phyloP scores from a whole-genome alignment of 2,329 filamentous ascomycete species.

The Ophiosphaerella korrae region DNA sequence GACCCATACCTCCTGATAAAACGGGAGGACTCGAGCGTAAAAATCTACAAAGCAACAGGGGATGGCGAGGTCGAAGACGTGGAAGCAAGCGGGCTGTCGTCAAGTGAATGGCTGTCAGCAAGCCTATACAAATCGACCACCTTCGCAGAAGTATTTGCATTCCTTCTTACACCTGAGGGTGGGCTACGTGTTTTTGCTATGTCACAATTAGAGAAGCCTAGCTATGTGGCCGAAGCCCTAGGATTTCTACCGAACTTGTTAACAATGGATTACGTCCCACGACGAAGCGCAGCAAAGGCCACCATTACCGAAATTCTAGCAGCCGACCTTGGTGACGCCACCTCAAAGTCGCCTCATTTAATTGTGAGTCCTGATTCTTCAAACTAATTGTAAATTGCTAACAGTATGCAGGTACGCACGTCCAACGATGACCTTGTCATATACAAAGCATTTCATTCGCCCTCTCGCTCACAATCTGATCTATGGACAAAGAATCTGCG shows the following conservation, averaged over 20 bases:
- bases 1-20: constrained; percentile 86
- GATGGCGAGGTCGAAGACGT: constrained; percentile 86
- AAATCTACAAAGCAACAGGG: constrained; percentile 78
- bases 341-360: constrained; percentile 74
- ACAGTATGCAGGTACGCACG: constrained; percentile 68
- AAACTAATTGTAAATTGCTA: neutral
- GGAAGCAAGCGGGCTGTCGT: constrained; percentile 63
- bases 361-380: constrained; percentile 63
- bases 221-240: constrained; percentile 78
- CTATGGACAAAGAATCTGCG: constrained; percentile 65
- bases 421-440: constrained; percentile 81
- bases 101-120: constrained; percentile 79
- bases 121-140: constrained; percentile 76
- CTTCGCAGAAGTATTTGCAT: constrained; percentile 68
- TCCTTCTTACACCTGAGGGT: constrained; percentile 76
- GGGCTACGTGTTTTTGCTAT: constrained; percentile 79
- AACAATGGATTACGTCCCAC: constrained; percentile 70
- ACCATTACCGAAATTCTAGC: constrained; percentile 78
- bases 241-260: constrained; percentile 78
- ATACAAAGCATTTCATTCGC: constrained; percentile 76
- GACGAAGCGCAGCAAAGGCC: constrained; percentile 74
- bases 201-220: constrained; percentile 70
- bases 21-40: constrained; percentile 80
- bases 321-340: constrained; percentile 80
- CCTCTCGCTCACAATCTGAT: constrained; percentile 43